These are phyloP conservation scores for Rhizoclosmatium sp. DNA, from an alignment of 192 early-diverging fungal genomes.

Conservation along the genomic window DNA sequence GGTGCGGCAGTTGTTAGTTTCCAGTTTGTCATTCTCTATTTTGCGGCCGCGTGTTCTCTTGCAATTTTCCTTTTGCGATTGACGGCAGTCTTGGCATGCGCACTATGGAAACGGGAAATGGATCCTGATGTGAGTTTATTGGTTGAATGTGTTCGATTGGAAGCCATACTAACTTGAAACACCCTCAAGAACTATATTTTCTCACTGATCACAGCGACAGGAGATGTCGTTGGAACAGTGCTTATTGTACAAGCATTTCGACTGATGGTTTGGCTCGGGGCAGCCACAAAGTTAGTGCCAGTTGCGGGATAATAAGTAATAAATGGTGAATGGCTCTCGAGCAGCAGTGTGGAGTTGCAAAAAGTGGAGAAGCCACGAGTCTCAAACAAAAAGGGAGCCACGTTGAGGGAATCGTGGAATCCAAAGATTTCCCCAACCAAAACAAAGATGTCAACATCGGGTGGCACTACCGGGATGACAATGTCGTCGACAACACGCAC, in stretches of 20 bases:
- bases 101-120: constrained; percentile 6
- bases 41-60: background rate
- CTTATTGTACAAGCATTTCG: constrained; percentile 36
- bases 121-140: constrained; percentile 1
- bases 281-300: no score
- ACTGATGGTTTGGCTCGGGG: constrained; percentile 14
- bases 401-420: background rate
- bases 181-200: constrained; percentile 49
- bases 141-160: constrained; percentile 5
- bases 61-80: constrained; percentile 22
- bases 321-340: background rate
- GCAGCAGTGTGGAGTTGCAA: background rate
- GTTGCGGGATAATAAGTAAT: no score
- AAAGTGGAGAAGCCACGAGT: background rate
- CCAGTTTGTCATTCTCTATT: constrained; percentile 14
- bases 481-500: background rate
- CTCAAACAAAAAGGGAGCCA: background rate
- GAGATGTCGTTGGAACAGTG: constrained; percentile 47
- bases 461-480: background rate
- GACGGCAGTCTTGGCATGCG: background rate
- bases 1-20: constrained; percentile 25
- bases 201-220: constrained; percentile 44
- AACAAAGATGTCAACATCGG: constrained; percentile 2
- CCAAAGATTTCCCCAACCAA: background rate
- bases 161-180: background rate